Base-by-base conservation (phyloP, 192 early-diverging fungal species). In the Piromyces sp. region DNA sequence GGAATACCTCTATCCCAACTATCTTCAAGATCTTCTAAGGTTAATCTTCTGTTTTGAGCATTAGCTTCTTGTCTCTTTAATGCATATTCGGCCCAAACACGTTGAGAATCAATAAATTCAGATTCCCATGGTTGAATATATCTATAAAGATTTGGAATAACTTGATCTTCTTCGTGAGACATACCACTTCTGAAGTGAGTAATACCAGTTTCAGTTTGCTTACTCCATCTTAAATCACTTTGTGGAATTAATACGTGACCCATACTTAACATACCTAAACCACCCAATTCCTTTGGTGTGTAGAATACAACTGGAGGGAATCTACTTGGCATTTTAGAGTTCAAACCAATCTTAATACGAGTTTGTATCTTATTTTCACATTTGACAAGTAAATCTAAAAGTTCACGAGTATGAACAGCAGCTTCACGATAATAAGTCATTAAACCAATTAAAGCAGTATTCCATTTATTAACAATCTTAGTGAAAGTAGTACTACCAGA, bases 371-470 rank as follows among this genome's bases (percentile, higher is more conserved):
- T 98, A 87, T 97, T 99, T 85, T 99, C 97, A 80, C 93, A 94
- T 88, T 97, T 98, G 51, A 99, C 97, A 78, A 99, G 89, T 82
- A 99, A 89, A 86, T 99, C 97, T 78, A 99, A 88, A 79, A 97
- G 88, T 87, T 99, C 97, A 30, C 97, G 93, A 1, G 97, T 99
- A 83, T 97, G 96, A 15, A 99, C 94, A 30, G 98, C 96, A 12
- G 96, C 96, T 86, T 99, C 97, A 84, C 97, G 94, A 88, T 92
- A 98, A 87, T 99, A 99, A 13, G 95, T 96, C 96, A 99, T 97
- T 83, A 99, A 85, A 4, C 96, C 96, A 83, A 97, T 96, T 79
- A 99, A 87, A 37, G 92, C 85, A 82, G 87, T 91, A 79, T 89
- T 87, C 84, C 86, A 90, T 87, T 98, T 99, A 92, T 99, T 99